Evolutionary conservation across 371 early-diverging fungal species (phyloP).

Genomic region (Haplosporangium sp.): DNA sequence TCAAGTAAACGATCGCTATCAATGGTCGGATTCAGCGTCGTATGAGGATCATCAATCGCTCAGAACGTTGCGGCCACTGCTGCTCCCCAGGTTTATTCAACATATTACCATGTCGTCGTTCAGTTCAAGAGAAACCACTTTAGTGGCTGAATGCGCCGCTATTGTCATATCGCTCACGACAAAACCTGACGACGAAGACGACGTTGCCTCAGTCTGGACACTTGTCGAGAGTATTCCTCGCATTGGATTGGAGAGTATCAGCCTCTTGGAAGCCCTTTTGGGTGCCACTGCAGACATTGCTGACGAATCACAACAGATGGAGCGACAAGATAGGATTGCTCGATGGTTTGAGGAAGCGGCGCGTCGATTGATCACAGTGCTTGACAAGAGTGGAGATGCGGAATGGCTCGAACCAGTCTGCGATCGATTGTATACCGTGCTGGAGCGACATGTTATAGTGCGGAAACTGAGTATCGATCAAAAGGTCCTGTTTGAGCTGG

Average conservation of each 20-base stretch:
- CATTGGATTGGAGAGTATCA: slow-evolving; percentile 34
- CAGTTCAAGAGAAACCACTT: slow-evolving; percentile 15
- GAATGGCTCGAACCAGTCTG: slow-evolving; percentile 54
- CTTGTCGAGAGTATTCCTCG: slow-evolving; percentile 36
- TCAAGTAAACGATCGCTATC: slow-evolving; percentile 1
- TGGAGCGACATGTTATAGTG: slow-evolving; percentile 41
- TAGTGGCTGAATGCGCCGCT: slow-evolving; percentile 25
- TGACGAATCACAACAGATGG: slow-evolving; percentile 15
- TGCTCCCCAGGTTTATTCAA: slow-evolving; percentile 28
- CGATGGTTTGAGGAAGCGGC: slow-evolving; percentile 46
- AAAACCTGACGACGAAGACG: slow-evolving; percentile 14
- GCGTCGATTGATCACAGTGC: slow-evolving; percentile 21
- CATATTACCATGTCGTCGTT: slow-evolving; percentile 9
- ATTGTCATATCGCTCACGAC: slow-evolving; percentile 35
- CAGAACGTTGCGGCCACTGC: slow-evolving; percentile 6
- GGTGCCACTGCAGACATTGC: slow-evolving; percentile 23
- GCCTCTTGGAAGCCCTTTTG: slow-evolving; percentile 25
- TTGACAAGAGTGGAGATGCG: slow-evolving; percentile 42
- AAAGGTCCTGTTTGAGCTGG: slow-evolving; percentile 48
- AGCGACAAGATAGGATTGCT: slow-evolving; percentile 38
- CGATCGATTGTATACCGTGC: slow-evolving; percentile 23
- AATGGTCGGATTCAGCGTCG: slow-evolving; percentile 33
- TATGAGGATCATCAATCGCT: slow-evolving; percentile 23
- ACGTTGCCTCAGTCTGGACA: slow-evolving; percentile 25
- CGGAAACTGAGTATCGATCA: slow-evolving; percentile 52